phyloP scores from a whole-genome alignment of 2,329 filamentous ascomycete genomes.

The Bipolaris sorokiniana region DNA sequence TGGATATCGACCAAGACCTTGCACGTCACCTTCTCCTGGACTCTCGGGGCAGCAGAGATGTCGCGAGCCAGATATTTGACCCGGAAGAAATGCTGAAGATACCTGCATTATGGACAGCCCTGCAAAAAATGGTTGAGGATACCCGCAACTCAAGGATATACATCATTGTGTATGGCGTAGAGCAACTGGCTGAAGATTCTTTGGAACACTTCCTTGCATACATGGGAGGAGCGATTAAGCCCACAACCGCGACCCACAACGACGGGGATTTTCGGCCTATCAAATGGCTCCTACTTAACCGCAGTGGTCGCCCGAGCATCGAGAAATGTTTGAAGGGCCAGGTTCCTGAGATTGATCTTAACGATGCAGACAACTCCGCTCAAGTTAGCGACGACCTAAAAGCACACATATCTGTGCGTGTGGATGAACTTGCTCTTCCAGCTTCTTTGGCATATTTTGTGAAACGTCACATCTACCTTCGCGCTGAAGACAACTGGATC shows the following conservation, averaged over 20 bases:
- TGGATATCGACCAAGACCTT: slow-evolving; percentile 27
- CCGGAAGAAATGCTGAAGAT: slow-evolving; percentile 21
- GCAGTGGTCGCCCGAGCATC: slow-evolving; percentile 29
- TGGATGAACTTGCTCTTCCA: slow-evolving; percentile 24
- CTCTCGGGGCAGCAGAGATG: slow-evolving; percentile 24
- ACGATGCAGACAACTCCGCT: slow-evolving; percentile 22
- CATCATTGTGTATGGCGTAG: slow-evolving; percentile 27
- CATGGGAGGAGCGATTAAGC: slow-evolving; percentile 12
- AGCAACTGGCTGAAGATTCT: slow-evolving; percentile 30
- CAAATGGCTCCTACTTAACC: slow-evolving; percentile 29
- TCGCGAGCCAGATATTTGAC: slow-evolving; percentile 26
- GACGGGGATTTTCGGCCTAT: slow-evolving; percentile 11
- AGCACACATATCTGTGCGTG: slow-evolving; percentile 22
- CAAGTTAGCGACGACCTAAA: slow-evolving; percentile 27
- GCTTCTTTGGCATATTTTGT: slow-evolving; percentile 30
- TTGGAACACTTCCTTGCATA: slow-evolving; percentile 22
- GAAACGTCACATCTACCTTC: slow-evolving; percentile 29
- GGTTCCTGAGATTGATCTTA: slow-evolving; percentile 27
- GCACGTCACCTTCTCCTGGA: slow-evolving; percentile 29
- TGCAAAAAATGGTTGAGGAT: slow-evolving; percentile 25
- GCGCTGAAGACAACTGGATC: slow-evolving; percentile 31
- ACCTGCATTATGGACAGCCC: slow-evolving; percentile 25
- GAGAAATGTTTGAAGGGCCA: slow-evolving; percentile 21
- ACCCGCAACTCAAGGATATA: slow-evolving; percentile 19
- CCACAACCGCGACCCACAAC: neutral